Conservation (phyloP, 805 yeast genomes). For the Isabelozyma gotoi region DNA sequence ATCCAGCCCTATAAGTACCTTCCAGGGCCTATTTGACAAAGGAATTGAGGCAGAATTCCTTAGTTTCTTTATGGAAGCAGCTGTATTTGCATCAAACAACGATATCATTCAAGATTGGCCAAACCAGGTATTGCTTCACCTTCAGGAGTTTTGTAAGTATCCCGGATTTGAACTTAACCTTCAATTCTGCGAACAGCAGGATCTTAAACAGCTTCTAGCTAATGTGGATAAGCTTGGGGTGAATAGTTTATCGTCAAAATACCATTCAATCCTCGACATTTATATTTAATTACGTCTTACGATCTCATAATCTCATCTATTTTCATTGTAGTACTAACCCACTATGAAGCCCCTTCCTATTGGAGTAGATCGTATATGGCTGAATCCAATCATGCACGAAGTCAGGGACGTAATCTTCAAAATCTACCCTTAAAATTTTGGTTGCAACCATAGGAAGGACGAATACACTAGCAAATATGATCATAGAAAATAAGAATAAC, state of each 20-base stretch:
- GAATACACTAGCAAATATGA: conserved; percentile 30
- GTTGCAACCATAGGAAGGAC: conserved; percentile 39
- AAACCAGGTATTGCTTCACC: not conserved
- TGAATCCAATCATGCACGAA: conserved; percentile 35
- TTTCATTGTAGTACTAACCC: conserved; percentile 8
- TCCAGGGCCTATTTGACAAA: conserved; percentile 34
- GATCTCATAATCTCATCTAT: not conserved
- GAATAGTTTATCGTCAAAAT: not conserved
- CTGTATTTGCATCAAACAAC: conserved; percentile 14
- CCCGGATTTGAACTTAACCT: conserved; percentile 37
- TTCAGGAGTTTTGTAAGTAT: conserved; percentile 23
- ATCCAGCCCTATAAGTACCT: conserved; percentile 19
- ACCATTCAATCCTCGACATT: not conserved
- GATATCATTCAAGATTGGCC: conserved; percentile 2
- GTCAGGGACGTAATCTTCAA: conserved; percentile 42
- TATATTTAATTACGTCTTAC: too few species aligned
- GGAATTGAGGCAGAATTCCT: conserved; percentile 53
- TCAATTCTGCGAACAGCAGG: conserved; percentile 25
- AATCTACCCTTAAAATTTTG: conserved; percentile 35
- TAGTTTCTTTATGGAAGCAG: conserved; percentile 47
- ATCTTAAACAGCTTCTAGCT: conserved; percentile 9
- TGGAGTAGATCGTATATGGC: conserved; percentile 32
- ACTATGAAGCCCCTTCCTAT: conserved; percentile 36
- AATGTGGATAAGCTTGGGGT: not conserved
- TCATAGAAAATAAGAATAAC: conserved; percentile 28